Percentiles rank a stretch among this genome's conserved stretches.
Conservation (phyloP, 2,329 filamentous ascomycete species). For the Pseudogymnoascus sp. region DNA sequence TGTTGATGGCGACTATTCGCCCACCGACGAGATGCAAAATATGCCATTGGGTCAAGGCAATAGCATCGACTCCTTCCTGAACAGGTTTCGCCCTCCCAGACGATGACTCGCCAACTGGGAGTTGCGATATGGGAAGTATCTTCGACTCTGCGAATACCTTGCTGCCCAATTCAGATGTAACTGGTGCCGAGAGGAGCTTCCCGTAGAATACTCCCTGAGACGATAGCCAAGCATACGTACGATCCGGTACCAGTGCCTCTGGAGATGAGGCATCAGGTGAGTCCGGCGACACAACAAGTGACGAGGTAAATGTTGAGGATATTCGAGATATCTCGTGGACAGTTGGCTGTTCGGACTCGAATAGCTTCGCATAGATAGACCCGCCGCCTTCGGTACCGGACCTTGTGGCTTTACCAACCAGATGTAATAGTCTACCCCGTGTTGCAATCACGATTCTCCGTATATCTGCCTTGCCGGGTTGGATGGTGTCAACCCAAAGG, state of each 20-base stretch:
- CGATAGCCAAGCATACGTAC: slow-evolving; percentile 84
- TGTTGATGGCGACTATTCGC: slow-evolving; percentile 75
- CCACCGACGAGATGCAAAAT: slow-evolving; percentile 76
- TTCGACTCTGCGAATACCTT: slow-evolving; percentile 73
- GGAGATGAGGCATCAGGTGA: slow-evolving; percentile 44
- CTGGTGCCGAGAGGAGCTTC: slow-evolving; percentile 56
- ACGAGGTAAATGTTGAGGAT: slow-evolving; percentile 51
- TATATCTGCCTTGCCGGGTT: slow-evolving; percentile 56
- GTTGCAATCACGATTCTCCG: slow-evolving; percentile 75
- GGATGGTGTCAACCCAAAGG: slow-evolving; percentile 70
- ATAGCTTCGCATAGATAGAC: slow-evolving; percentile 78
- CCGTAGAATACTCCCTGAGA: slow-evolving; percentile 83
- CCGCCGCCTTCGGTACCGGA: slow-evolving; percentile 68
- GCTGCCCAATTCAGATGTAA: slow-evolving; percentile 56
- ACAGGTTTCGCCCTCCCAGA: slow-evolving; percentile 56
- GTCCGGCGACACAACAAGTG: slow-evolving; percentile 70
- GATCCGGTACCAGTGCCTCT: slow-evolving; percentile 53
- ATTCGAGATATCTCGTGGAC: slow-evolving; percentile 63
- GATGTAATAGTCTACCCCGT: slow-evolving; percentile 67
- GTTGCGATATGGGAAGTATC: slow-evolving; percentile 63
- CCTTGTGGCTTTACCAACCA: slow-evolving; percentile 67
- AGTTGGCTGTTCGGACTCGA: slow-evolving; percentile 75
- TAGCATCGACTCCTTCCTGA: slow-evolving; percentile 66
- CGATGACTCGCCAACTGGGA: slow-evolving; percentile 59
- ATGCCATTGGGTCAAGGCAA: slow-evolving; percentile 90